A percentile compares a stretch with the other conserved stretches of the same genome.
Evolutionary conservation across 257 asterid species (phyloP).

Genomic region (Solanum paucissectum): DNA sequence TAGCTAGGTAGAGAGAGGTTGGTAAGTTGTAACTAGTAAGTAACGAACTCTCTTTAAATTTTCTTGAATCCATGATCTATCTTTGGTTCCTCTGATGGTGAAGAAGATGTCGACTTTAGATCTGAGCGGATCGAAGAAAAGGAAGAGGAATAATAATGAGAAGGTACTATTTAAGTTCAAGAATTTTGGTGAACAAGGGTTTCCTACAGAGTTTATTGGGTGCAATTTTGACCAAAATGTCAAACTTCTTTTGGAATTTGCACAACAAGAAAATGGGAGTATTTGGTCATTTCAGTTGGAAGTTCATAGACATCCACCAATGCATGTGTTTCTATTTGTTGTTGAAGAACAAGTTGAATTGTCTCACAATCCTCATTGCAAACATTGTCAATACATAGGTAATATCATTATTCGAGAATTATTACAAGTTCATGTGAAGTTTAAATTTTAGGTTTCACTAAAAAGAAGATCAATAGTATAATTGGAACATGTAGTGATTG

Average conservation of each 20-base stretch:
- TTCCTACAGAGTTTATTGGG: constrained; percentile 55
- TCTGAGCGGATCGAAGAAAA: constrained; percentile 48
- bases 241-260: constrained; percentile 57
- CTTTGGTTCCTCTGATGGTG: neutral
- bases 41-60: constrained; percentile 14
- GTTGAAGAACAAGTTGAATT: constrained; percentile 74
- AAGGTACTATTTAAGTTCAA: constrained; percentile 62
- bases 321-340: constrained; percentile 49
- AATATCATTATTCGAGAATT: neutral
- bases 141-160: constrained; percentile 51
- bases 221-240: constrained; percentile 52
- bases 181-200: constrained; percentile 69
- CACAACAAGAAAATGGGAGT: constrained; percentile 41
- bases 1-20: neutral
- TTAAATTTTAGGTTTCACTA: neutral
- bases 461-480: neutral
- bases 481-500: neutral
- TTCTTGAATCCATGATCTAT: neutral
- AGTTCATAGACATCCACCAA: constrained; percentile 60
- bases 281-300: constrained; percentile 91
- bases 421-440: neutral
- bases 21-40: neutral
- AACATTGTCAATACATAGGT: constrained; percentile 87
- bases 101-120: constrained; percentile 51
- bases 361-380: constrained; percentile 55